Evolutionary conservation across 1,139 yeast genomes (phyloP), one percentile per base, ranked within the genome.

Genomic region (Candida pseudocylindracea): DNA sequence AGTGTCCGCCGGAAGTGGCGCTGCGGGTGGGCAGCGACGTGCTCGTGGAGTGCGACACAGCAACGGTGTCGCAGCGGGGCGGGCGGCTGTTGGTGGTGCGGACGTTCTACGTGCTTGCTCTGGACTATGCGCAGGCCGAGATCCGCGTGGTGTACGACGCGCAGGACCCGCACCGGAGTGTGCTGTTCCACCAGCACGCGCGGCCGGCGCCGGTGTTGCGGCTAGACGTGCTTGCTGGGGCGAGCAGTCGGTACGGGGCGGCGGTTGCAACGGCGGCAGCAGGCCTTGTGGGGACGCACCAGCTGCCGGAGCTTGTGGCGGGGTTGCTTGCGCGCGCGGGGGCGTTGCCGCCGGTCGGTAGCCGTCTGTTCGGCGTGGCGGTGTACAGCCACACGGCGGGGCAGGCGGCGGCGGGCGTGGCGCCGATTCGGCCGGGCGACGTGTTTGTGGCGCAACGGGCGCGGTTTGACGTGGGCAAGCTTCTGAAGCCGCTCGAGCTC

Each of bases 371-470:
- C 49, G 96, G 96, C 30, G 75, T 69, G 1, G 58, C 72, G 2
- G 59, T 85, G 32, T 80, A 76, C 50, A 72, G 72, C 45, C 31
- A 31, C 29, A 54, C 49, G 37, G 50, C 65, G 37, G 69, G 66
- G 43, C 59, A 66, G 33, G 71, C 71, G 29, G 66, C 71, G 10
- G 57, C 63, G 13, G 67, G 66, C 40, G 43, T 55, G 27, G 88
- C 72, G 35, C 79, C 71, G 31, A 66, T 81, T 36, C 63, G 66
- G 33, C 72, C 91, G 0, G 98, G 98, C 36, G 96, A 88, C 48
- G 60, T 88, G 12, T 53, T 81, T 32, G 75, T 81, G 38, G 65
- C 81, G 40, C 67, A 73, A 42, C 68, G 70, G 37, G 93, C 83
- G 8, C 65, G 64, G 38, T 83, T 85, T 52, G 65, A 72, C 34